A percentile compares a stretch with the other conserved stretches of the same genome.
These are phyloP conservation scores for Citrullus colocynthis DNA, from an alignment of 306 rosid species.

Conservation along the genomic window DNA sequence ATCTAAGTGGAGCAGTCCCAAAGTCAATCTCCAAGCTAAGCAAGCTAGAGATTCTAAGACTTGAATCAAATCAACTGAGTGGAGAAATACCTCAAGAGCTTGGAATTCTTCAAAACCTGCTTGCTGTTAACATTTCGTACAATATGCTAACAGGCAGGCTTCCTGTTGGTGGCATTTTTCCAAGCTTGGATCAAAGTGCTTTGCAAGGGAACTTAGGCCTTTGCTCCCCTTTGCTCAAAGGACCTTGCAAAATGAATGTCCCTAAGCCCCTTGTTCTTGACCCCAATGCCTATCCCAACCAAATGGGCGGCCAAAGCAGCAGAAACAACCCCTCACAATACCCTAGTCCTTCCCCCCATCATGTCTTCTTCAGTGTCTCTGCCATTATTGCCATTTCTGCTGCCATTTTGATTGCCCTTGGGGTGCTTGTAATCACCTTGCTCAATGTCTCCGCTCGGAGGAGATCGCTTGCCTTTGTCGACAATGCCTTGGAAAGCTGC, in stretches of 20 bases:
- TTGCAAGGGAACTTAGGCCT: constrained; percentile 80
- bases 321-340: background rate
- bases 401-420: constrained; percentile 42
- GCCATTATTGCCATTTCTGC: constrained; percentile 75
- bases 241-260: constrained; percentile 83
- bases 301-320: constrained; percentile 24
- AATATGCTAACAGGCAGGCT: constrained; percentile 84
- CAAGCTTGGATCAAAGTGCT: constrained; percentile 67
- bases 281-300: constrained; percentile 52
- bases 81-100: constrained; percentile 94
- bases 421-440: constrained; percentile 58
- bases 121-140: constrained; percentile 68
- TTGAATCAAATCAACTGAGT: constrained; percentile 65
- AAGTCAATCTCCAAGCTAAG: constrained; percentile 51
- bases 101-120: constrained; percentile 64
- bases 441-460: constrained; percentile 61
- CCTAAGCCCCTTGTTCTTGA: constrained; percentile 89
- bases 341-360: constrained; percentile 26
- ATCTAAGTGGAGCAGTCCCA: constrained; percentile 58
- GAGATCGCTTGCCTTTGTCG: constrained; percentile 46
- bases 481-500: constrained; percentile 79
- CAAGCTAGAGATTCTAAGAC: constrained; percentile 55
- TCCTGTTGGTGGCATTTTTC: constrained; percentile 54
- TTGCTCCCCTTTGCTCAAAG: constrained; percentile 71
- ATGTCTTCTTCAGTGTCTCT: constrained; percentile 66